Evolutionary conservation across 2,329 filamentous ascomycete genomes (phyloP).

Genomic region (Gaeumannomyces tritici): DNA sequence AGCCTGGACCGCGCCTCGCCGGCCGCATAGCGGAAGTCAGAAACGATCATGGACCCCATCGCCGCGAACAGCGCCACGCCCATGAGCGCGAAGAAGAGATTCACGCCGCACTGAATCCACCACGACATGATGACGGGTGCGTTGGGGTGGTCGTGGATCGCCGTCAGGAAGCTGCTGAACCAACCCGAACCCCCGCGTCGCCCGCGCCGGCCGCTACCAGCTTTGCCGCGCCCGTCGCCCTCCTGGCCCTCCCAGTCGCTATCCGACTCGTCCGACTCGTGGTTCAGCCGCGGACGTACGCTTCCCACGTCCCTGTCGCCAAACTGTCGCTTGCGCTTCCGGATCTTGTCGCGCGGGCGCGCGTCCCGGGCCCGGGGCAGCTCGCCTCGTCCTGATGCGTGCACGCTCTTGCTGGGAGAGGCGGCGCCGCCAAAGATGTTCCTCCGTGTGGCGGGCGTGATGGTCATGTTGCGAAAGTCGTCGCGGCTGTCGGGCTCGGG

Average conservation of each 20-base stretch:
- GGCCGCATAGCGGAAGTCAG: conserved; percentile 66
- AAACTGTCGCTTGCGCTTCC: conserved; percentile 44
- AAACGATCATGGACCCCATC: conserved; percentile 59
- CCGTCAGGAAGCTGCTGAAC: conserved; percentile 35
- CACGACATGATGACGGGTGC: conserved; percentile 49
- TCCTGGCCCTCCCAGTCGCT: conserved; percentile 23
- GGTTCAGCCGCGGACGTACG: conserved; percentile 31
- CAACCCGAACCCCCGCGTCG: conserved; percentile 17
- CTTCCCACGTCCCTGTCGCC: conserved; percentile 43
- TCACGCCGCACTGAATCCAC: conserved; percentile 54
- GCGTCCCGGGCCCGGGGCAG: conserved; percentile 39
- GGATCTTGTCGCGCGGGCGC: conserved; percentile 32
- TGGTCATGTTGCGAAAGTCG: conserved; percentile 30
- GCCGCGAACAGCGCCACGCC: conserved; percentile 38
- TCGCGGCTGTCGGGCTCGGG: conserved; percentile 39
- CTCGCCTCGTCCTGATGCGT: conserved; percentile 52
- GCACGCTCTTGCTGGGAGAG: background rate
- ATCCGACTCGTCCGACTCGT: conserved; percentile 42
- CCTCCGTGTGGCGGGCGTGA: conserved; percentile 35
- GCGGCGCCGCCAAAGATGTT: conserved; percentile 7
- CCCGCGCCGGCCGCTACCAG: background rate
- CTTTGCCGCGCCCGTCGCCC: conserved; percentile 12
- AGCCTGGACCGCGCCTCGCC: conserved; percentile 59
- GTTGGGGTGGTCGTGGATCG: conserved; percentile 46
- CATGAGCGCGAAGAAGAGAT: conserved; percentile 38